phyloP scores from a whole-genome alignment of 202 grass and related monocot species.

The Schoenoplectus triqueter region DNA sequence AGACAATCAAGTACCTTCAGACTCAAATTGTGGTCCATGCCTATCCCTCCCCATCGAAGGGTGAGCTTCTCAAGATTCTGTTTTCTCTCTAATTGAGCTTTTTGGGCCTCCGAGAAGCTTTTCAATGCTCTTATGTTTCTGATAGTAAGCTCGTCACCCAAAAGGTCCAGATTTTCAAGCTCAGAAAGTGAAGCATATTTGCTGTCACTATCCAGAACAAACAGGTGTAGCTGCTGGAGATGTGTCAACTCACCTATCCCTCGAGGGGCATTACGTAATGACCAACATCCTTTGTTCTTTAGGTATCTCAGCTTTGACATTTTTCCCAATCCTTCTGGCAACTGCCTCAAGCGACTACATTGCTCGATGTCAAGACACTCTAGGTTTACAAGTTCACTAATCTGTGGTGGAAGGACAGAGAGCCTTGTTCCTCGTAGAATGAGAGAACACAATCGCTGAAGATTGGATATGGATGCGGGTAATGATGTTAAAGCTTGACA shows the following conservation, averaged over 20 bases:
- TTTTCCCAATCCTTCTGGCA: neutral
- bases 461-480: slow-evolving; percentile 9
- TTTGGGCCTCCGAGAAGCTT: neutral
- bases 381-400: neutral
- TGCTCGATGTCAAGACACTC: slow-evolving; percentile 4
- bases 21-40: too few relatives aligned
- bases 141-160: neutral
- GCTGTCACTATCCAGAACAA: neutral
- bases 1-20: too few relatives aligned
- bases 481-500: neutral
- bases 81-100: neutral
- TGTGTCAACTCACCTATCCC: neutral
- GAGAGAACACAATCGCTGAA: neutral
- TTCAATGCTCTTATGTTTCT: neutral
- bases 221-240: slow-evolving; percentile 7
- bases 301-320: neutral
- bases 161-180: neutral
- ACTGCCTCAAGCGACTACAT: neutral
- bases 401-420: neutral
- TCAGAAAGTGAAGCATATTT: slow-evolving; percentile 9
- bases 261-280: neutral
- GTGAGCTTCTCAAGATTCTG: neutral
- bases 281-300: slow-evolving; percentile 2
- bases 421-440: neutral
- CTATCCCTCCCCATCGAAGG: neutral